A percentile compares a stretch with the other conserved stretches of the same genome.
phyloP scores from a whole-genome alignment of 2,329 filamentous ascomycete species.

The Neonectria coccinea region DNA sequence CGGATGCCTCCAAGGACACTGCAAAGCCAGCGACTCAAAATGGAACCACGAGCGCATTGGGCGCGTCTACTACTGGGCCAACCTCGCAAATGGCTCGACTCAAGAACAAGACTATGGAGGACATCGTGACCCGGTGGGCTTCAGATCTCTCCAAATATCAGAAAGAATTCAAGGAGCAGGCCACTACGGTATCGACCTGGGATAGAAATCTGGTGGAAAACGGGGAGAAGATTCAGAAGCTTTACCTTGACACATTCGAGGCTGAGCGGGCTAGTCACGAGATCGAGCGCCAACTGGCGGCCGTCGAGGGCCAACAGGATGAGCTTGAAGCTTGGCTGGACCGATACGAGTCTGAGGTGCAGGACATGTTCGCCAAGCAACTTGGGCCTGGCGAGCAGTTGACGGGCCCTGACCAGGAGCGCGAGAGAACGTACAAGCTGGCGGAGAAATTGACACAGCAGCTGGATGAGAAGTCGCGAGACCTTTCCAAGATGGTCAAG shows the following conservation, averaged over 20 bases:
- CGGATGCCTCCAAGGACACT: constrained; percentile 46
- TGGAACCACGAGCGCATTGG: constrained; percentile 59
- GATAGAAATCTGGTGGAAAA: constrained; percentile 94
- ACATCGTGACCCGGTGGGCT: constrained; percentile 97
- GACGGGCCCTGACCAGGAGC: constrained; percentile 91
- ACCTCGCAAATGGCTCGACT: constrained; percentile 87
- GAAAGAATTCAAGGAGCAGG: constrained; percentile 94
- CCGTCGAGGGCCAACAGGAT: constrained; percentile 92
- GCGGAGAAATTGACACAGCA: constrained; percentile 93
- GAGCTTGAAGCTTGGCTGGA: constrained; percentile 91
- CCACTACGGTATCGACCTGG: constrained; percentile 88
- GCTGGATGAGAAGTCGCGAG: constrained; percentile 92
- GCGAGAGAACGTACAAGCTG: constrained; percentile 94
- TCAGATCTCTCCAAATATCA: constrained; percentile 96
- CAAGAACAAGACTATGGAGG: constrained; percentile 99
- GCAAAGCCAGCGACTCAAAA: constrained; percentile 47
- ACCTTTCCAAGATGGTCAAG: constrained; percentile 95
- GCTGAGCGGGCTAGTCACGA: constrained; percentile 93
- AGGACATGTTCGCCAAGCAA: constrained; percentile 86
- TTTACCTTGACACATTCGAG: constrained; percentile 92
- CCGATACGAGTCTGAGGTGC: constrained; percentile 90
- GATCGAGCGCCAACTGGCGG: constrained; percentile 89
- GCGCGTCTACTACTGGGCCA: constrained; percentile 83
- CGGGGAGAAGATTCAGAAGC: constrained; percentile 91
- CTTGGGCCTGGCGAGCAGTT: constrained; percentile 80